Evolutionary conservation across 192 early-diverging fungal genomes (phyloP), one percentile per base, ranked within the genome.

Genomic region (Umbelopsis sp.): DNA sequence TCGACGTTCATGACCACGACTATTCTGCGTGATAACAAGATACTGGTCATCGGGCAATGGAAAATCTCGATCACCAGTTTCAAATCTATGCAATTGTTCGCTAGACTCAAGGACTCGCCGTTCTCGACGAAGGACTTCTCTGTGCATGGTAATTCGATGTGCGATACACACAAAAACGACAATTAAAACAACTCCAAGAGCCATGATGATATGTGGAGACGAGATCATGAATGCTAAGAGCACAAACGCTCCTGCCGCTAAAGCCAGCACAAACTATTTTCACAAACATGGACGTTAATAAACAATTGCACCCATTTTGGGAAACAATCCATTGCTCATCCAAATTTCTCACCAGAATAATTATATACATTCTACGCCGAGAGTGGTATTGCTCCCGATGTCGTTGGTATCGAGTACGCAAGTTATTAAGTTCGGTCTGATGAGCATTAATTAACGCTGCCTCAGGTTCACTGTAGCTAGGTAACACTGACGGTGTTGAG

Each of bases 31-130:
- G 13, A 61, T 61, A 15, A 61, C 55, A 15, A 61, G 55, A 25
- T 27, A 61, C 1, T 61, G 55, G 27, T 61, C 55, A 25, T 61
- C 55, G 30, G 55, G 55, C 6, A 61, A 30, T n/a, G 55, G 55
- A 6, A 27, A 61, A 2, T 61, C 23, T 61, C 55, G 10, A 10
- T 41, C 37, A 41, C 37, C 37, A 4, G 37, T 41, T 41, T 41
- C 37, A 41, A 41, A 41, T 9, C 10, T 41, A 41, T 41, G 37
- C 37, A 41, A 41, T 41, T 41, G 37, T 10, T 41, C 18, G 0
- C 1, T 10, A 12, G 21, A 52, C 51, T 52, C 12, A 1, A 23
- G 0, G 51, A 61, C 12, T 33, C 12, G 15, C 27, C 27, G 25
- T 18, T 61, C 55, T 37, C 55, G 10, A 16, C 55, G 27, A 2